Evolutionary conservation across 164 flowering plant species (phyloP), one percentile per base, ranked within the genome.

Genomic region (Cinnamomum micranthum): DNA sequence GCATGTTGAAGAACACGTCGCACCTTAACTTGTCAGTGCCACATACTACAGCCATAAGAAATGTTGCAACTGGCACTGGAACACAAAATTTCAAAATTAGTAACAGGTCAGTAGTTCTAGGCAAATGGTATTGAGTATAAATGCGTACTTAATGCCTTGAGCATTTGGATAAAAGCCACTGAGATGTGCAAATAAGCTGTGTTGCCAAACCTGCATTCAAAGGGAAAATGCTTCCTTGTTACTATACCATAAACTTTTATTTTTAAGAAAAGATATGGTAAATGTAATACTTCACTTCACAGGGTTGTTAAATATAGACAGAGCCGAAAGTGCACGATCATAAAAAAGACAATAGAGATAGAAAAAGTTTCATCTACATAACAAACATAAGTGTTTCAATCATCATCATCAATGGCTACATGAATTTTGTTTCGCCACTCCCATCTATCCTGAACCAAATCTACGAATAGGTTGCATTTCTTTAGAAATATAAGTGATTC

Each of bases 131-230:
- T 23, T 23, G 50, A 47, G 52, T 22, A 66, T 68, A 14, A 41
- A 23, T 68, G 80, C 98, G 75, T 93, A 95, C 99, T 95, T 77
- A 95, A 82, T 74, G 99, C 99, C 81, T 95, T 95, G 50, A 95
- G 97, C 99, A 95, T 95, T 88, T 95, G 99, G 73, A 95, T 95
- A 85, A 95, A 95, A 74, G 99, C 98, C 69, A 95, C 99, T n/a
- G 99, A 95, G 35, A 95, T 95, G 81, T 92, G 93, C 86, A 95
- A 86, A 82, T 92, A 95, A 31, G 99, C 99, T 51, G 99, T 95
- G 79, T 95, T 95, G 55, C 99, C 99, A 87, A 95, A 93, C 99
- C 99, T 95, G 90, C 24, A 79, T 75, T 3, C 50, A 65, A 23
- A 81, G 51, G 20, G 67, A 63, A 65, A 22, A 68, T 50, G 24